These are phyloP conservation scores for Nematodospora valgi DNA, from an alignment of 805 yeast genomes.

Conservation along the genomic window DNA sequence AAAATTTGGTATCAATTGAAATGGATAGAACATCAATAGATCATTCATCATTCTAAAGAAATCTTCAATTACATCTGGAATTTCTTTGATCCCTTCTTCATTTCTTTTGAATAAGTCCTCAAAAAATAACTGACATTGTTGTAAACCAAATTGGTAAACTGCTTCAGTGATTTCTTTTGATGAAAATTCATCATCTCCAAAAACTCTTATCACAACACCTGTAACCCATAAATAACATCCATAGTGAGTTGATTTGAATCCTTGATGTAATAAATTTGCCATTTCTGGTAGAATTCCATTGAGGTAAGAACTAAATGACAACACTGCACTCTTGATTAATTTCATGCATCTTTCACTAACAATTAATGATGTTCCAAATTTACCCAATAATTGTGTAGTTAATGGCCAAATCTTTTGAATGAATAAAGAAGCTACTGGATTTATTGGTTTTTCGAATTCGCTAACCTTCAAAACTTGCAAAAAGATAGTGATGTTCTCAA, in stretches of 20 bases:
- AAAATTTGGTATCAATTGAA: conserved; percentile 42
- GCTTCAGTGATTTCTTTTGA: conserved; percentile 50
- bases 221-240: conserved; percentile 93
- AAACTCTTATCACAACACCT: conserved; percentile 76
- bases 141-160: conserved; percentile 70
- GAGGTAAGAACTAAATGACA: conserved; percentile 56
- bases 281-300: conserved; percentile 59
- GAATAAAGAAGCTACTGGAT: conserved; percentile 53
- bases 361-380: conserved; percentile 55
- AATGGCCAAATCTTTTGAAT: conserved; percentile 60
- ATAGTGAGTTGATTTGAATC: conserved; percentile 62
- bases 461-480: conserved; percentile 53
- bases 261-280: conserved; percentile 63
- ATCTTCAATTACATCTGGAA: conserved; percentile 79
- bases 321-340: conserved; percentile 61
- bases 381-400: conserved; percentile 43
- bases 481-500: conserved; percentile 65
- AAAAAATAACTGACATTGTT: conserved; percentile 62
- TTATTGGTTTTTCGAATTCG: conserved; percentile 31
- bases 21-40: conserved; percentile 70
- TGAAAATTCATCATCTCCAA: conserved; percentile 43
- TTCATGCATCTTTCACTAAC: conserved; percentile 77
- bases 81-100: conserved; percentile 28
- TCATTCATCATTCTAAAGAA: conserved; percentile 79
- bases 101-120: conserved; percentile 28